Percentiles rank a stretch among this genome's conserved stretches.
Evolutionary conservation across 805 yeast genomes (phyloP).

Genomic region (Metschnikowia chrysomelidarum): DNA sequence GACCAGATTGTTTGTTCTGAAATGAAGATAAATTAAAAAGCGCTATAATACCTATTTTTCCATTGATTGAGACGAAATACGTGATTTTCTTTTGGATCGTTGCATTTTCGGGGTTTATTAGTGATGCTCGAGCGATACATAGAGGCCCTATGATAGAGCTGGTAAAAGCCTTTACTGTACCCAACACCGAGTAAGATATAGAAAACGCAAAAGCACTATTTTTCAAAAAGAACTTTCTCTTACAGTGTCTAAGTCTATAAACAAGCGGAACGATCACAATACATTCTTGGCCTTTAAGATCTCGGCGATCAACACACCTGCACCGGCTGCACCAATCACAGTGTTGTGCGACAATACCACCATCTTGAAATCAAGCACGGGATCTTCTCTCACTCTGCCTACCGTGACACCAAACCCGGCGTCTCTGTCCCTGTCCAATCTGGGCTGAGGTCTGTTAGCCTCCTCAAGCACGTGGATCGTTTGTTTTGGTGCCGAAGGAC

Average conservation of each 20-base stretch:
- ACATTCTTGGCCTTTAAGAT: slow-evolving; percentile 72
- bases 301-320: slow-evolving; percentile 95
- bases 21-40: too few relatives aligned
- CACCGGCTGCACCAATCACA: slow-evolving; percentile 97
- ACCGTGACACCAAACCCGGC: slow-evolving; percentile 92
- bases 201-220: too few relatives aligned
- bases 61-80: too few relatives aligned
- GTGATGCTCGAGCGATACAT: too few relatives aligned
- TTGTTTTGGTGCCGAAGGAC: slow-evolving; percentile 91
- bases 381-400: slow-evolving; percentile 91
- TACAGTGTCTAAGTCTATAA: not conserved
- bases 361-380: slow-evolving; percentile 92
- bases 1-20: too few relatives aligned
- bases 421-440: slow-evolving; percentile 95
- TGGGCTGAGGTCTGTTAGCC: slow-evolving; percentile 93
- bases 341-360: slow-evolving; percentile 98
- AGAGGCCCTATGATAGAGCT: too few relatives aligned
- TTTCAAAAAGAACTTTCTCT: too few relatives aligned
- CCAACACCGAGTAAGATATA: too few relatives aligned
- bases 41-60: too few relatives aligned
- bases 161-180: too few relatives aligned
- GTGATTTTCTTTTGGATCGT: too few relatives aligned
- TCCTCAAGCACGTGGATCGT: slow-evolving; percentile 91
- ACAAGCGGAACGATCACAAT: slow-evolving; percentile 40
- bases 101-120: too few relatives aligned